Conservation (phyloP, 225 moss, liverwort and hornwort genomes). For the Lunularia cruciata region DNA sequence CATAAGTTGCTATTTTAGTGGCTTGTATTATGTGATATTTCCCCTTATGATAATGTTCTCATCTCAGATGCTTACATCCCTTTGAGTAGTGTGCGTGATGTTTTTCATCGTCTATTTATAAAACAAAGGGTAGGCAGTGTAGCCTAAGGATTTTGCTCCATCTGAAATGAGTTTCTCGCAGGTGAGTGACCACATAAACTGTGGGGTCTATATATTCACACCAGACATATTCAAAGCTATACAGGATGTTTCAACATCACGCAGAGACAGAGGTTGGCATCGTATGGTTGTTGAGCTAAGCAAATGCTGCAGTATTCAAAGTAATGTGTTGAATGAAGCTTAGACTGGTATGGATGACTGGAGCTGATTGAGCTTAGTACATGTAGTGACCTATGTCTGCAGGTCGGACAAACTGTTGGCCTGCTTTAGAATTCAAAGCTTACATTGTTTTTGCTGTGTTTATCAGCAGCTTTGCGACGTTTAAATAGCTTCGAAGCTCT, state of each 20-base stretch:
- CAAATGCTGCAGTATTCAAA: background rate
- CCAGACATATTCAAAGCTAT: slow-evolving; percentile 86
- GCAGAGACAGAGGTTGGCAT: slow-evolving; percentile 73
- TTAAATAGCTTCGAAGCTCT: slow-evolving; percentile 42
- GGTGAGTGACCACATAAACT: slow-evolving; percentile 98
- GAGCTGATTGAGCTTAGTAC: slow-evolving; percentile 5
- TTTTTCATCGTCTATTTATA: too few relatives aligned
- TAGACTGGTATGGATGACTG: background rate
- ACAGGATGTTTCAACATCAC: slow-evolving; percentile 64
- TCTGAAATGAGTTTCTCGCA: slow-evolving; percentile 30
- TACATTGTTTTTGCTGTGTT: slow-evolving; percentile 32
- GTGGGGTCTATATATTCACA: slow-evolving; percentile 97
- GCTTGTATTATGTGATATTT: too few relatives aligned
- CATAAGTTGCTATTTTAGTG: too few relatives aligned
- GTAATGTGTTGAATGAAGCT: background rate
- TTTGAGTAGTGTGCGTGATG: too few relatives aligned
- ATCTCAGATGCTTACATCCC: too few relatives aligned
- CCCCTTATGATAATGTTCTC: too few relatives aligned
- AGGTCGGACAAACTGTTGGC: background rate
- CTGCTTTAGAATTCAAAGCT: slow-evolving; percentile 24
- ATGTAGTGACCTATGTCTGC: slow-evolving; percentile 16
- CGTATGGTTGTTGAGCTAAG: slow-evolving; percentile 2
- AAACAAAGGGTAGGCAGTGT: too few relatives aligned
- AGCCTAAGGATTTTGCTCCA: background rate
- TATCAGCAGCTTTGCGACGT: slow-evolving; percentile 30